phyloP scores from a whole-genome alignment of 176 grass and related monocot genomes.

The Dactylis glomerata region DNA sequence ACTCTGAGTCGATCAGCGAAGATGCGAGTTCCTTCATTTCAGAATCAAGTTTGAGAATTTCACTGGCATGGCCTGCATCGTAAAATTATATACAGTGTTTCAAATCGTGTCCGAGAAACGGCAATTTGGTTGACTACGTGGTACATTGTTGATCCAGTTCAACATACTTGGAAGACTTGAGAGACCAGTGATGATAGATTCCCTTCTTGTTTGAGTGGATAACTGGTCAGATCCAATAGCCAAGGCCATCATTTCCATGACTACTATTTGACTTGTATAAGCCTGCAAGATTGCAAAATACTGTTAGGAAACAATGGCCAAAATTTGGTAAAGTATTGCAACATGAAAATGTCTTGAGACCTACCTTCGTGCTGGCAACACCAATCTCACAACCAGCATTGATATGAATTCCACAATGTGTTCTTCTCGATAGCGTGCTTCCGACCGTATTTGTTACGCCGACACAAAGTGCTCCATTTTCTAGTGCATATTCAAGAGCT shows the following conservation, averaged over 20 bases:
- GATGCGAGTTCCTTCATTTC: slow-evolving; percentile 90
- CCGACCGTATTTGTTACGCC: slow-evolving; percentile 94
- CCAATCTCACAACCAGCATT: slow-evolving; percentile 98
- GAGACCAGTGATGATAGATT: slow-evolving; percentile 61
- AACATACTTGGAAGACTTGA: slow-evolving; percentile 66
- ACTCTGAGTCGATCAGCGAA: slow-evolving; percentile 65
- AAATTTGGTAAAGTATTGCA: background rate
- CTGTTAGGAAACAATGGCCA: background rate
- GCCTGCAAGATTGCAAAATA: slow-evolving; percentile 45
- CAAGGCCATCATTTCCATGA: slow-evolving; percentile 92
- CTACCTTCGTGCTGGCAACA: slow-evolving; percentile 91
- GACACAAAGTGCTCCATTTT: slow-evolving; percentile 81
- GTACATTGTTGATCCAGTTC: background rate
- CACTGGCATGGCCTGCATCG: slow-evolving; percentile 46
- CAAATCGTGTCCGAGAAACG: background rate
- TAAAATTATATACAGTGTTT: background rate
- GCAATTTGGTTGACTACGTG: background rate
- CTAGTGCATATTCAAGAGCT: slow-evolving; percentile 86
- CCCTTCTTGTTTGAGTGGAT: slow-evolving; percentile 69
- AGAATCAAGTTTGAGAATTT: slow-evolving; percentile 81
- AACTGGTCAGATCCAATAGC: slow-evolving; percentile 90
- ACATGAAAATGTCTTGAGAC: background rate
- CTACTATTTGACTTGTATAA: slow-evolving; percentile 97
- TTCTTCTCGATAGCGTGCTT: slow-evolving; percentile 85
- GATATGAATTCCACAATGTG: slow-evolving; percentile 89